Percentiles rank a stretch among this genome's conserved stretches.
phyloP scores from a whole-genome alignment of 352 stramenopile species.

The Phytophthora fragariaefolia region DNA sequence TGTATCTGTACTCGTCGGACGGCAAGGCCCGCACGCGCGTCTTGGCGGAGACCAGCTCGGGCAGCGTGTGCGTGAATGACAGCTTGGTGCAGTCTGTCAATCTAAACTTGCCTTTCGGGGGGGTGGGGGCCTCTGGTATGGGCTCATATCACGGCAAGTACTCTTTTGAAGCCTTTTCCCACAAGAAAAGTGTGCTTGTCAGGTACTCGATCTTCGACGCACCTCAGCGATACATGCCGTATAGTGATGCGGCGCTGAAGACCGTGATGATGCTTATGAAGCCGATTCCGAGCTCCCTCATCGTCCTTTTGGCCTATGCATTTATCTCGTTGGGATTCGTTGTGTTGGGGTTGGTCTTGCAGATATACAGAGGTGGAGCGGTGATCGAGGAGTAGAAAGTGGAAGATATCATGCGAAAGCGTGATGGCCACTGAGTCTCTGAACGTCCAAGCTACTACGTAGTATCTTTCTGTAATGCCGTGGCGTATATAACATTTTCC shows the following conservation, averaged over 20 bases:
- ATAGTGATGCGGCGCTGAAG: conserved; percentile 39
- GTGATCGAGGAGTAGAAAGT: conserved; percentile 22
- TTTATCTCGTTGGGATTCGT: conserved; percentile 38
- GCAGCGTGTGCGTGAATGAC: conserved; percentile 82
- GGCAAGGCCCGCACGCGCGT: conserved; percentile 40
- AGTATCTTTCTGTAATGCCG: no score
- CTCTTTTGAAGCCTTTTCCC: conserved; percentile 82
- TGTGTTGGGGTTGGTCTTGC: conserved; percentile 34
- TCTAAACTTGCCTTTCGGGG: conserved; percentile 80
- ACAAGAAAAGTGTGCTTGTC: conserved; percentile 68
- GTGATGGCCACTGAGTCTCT: no score
- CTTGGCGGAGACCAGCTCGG: conserved; percentile 54
- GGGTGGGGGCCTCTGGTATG: conserved; percentile 81
- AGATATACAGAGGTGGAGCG: conserved; percentile 24
- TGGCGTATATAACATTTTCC: not conserved
- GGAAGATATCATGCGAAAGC: no score
- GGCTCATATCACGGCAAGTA: conserved; percentile 85
- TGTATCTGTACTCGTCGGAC: conserved; percentile 87
- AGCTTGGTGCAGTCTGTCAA: conserved; percentile 74
- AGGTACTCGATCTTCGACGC: conserved; percentile 64
- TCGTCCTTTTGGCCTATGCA: conserved; percentile 41
- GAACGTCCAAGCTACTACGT: not conserved
- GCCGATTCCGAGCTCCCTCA: conserved; percentile 42
- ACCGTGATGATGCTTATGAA: conserved; percentile 38
- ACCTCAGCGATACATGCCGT: conserved; percentile 69